Percentiles rank a stretch among this genome's conserved stretches.
phyloP scores from a whole-genome alignment of 2,329 filamentous ascomycete genomes.

The Neurospora sp. region DNA sequence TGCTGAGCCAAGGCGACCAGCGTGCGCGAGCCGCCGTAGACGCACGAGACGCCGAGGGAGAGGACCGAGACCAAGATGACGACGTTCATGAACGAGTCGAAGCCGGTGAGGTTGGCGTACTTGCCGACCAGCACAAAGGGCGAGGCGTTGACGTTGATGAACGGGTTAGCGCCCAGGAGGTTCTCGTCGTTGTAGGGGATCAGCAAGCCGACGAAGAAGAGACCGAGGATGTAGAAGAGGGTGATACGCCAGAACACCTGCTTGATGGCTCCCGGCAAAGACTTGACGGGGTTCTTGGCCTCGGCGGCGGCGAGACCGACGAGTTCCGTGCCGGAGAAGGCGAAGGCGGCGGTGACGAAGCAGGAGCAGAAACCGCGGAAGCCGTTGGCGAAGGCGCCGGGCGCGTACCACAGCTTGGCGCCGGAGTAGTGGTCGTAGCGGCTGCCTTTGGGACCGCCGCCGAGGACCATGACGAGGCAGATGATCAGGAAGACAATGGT shows the following conservation, averaged over 20 bases:
- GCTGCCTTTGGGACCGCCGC: slow-evolving; percentile 41
- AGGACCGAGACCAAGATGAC: slow-evolving; percentile 45
- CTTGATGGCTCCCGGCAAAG: slow-evolving; percentile 70
- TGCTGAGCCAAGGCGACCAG: slow-evolving; percentile 46
- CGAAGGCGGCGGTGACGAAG: slow-evolving; percentile 61
- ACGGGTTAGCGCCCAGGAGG: slow-evolving; percentile 37
- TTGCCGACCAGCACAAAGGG: slow-evolving; percentile 41
- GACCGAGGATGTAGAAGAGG: slow-evolving; percentile 40
- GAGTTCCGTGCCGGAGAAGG: slow-evolving; percentile 58
- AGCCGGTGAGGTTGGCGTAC: slow-evolving; percentile 37
- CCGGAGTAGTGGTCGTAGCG: slow-evolving; percentile 34
- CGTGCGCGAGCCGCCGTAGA: slow-evolving; percentile 47
- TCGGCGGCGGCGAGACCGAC: slow-evolving; percentile 64
- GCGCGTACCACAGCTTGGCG: slow-evolving; percentile 31
- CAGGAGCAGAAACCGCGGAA: slow-evolving; percentile 61
- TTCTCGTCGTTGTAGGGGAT: slow-evolving; percentile 31
- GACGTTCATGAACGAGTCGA: slow-evolving; percentile 43
- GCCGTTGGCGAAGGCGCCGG: slow-evolving; percentile 53
- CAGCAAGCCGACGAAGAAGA: slow-evolving; percentile 39
- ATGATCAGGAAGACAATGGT: slow-evolving; percentile 54
- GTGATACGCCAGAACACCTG: slow-evolving; percentile 53
- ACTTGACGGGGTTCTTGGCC: slow-evolving; percentile 55
- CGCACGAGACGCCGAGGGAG: slow-evolving; percentile 43
- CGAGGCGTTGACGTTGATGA: slow-evolving; percentile 31
- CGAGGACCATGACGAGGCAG: slow-evolving; percentile 45